Percentiles rank a stretch among this genome's conserved stretches.
These are phyloP conservation scores for Gossypium sturtianum DNA, from an alignment of 345 rosid genomes.

Conservation along the genomic window DNA sequence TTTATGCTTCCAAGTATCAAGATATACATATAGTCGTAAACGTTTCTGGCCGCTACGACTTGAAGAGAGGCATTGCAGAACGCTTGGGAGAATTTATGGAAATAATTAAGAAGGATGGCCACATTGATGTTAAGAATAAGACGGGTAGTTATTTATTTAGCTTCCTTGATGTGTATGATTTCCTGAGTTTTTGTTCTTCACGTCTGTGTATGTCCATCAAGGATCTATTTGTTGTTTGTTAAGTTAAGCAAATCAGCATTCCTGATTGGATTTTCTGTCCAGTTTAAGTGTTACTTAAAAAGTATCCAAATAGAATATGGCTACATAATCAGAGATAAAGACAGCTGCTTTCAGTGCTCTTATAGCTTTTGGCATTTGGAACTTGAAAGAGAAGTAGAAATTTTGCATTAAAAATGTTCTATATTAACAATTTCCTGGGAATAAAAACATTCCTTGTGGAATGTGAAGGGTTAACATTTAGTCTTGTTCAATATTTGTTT, in stretches of 20 bases:
- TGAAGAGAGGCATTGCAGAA: constrained; percentile 56
- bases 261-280: not conserved
- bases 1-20: constrained; percentile 76
- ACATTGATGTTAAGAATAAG: constrained; percentile 44
- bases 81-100: constrained; percentile 57
- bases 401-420: not conserved
- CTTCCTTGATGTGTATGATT: not conserved
- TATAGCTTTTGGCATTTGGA: not conserved
- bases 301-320: not conserved
- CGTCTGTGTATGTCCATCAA: not conserved
- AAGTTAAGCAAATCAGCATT: not conserved
- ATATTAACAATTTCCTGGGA: not conserved
- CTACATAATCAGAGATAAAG: not conserved
- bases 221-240: not conserved
- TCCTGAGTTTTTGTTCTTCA: not conserved
- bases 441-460: too few relatives aligned
- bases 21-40: constrained; percentile 56
- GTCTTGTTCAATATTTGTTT: not conserved
- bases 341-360: not conserved
- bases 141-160: constrained; percentile 27
- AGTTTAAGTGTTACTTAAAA: not conserved
- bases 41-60: constrained; percentile 69
- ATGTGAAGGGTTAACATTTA: too few relatives aligned
- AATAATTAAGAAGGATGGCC: constrained; percentile 49
- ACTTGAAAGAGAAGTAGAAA: not conserved